Conservation (phyloP, 331 rosid genomes). For the Erythrophleum ivorense region DNA sequence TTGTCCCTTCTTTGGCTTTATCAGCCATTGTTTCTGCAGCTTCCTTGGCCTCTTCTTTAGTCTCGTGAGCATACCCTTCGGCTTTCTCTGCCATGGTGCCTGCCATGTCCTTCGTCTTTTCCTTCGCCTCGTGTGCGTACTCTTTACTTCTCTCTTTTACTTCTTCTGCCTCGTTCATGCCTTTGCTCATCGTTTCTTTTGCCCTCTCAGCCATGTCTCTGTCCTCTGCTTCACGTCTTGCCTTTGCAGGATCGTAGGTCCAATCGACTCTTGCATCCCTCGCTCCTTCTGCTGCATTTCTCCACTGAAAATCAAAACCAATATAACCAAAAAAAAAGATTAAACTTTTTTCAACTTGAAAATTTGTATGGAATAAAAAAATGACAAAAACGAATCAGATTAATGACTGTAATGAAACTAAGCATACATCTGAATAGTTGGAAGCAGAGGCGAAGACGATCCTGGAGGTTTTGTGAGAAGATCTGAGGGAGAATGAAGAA, state of each 20-base stretch:
- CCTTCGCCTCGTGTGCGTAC: conserved; percentile 36
- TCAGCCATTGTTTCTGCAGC: conserved; percentile 21
- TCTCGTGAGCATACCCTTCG: not conserved
- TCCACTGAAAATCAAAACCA: conserved; percentile 43
- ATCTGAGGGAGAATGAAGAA: conserved; percentile 42
- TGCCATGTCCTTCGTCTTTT: conserved; percentile 27
- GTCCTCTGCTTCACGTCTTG: conserved; percentile 35
- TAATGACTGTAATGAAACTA: not conserved
- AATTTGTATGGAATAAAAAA: not conserved
- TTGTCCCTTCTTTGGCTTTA: conserved; percentile 27
- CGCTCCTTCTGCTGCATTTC: conserved; percentile 43
- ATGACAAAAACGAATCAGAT: no score
- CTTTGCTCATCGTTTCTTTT: conserved; percentile 39
- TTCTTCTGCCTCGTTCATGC: conserved; percentile 27
- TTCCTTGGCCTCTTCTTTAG: conserved; percentile 25
- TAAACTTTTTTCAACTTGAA: no score
- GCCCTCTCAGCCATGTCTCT: conserved; percentile 35
- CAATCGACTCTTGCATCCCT: conserved; percentile 41
- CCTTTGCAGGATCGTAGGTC: conserved; percentile 29
- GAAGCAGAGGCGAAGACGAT: conserved; percentile 58
- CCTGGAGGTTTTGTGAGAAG: conserved; percentile 53
- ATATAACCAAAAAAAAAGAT: no score
- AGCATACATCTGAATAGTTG: conserved; percentile 53
- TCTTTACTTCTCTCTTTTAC: conserved; percentile 28
- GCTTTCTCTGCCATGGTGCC: not conserved